phyloP scores from a whole-genome alignment of 345 rosid genomes.

The Gossypium ekmanianum region DNA sequence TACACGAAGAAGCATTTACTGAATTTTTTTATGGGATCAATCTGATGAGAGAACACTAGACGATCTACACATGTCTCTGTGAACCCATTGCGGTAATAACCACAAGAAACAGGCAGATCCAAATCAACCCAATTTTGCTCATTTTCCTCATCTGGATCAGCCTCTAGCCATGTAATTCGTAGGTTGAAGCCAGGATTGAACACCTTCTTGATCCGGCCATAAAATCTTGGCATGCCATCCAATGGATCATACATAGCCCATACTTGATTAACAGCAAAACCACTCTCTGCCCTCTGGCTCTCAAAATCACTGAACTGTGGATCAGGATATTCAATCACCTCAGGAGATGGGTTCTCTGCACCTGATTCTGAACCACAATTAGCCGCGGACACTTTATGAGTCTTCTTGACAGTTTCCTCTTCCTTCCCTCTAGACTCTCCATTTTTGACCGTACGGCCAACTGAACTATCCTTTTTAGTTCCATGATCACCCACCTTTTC shows the following conservation, averaged over 20 bases:
- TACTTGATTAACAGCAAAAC: conserved; percentile 63
- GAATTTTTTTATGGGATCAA: conserved; percentile 16
- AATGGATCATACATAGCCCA: conserved; percentile 77
- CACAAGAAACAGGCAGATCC: conserved; percentile 63
- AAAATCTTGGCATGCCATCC: conserved; percentile 80
- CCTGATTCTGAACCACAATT: conserved; percentile 13
- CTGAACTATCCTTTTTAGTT: conserved; percentile 25
- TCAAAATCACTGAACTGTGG: conserved; percentile 73
- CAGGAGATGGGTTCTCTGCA: conserved; percentile 4
- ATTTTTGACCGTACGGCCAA: conserved; percentile 23
- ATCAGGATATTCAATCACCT: conserved; percentile 42
- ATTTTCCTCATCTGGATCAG: conserved; percentile 32
- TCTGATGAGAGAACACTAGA: conserved; percentile 65
- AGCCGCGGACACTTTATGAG: conserved; percentile 18
- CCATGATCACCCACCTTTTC: conserved; percentile 18
- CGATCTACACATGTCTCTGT: conserved; percentile 34
- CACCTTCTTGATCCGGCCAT: conserved; percentile 60
- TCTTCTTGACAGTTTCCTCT: conserved; percentile 24
- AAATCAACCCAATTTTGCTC: conserved; percentile 35
- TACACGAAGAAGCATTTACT: conserved; percentile 33
- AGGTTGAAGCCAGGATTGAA: conserved; percentile 50
- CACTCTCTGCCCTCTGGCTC: conserved; percentile 28
- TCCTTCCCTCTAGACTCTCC: conserved; percentile 23
- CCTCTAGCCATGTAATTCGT: conserved; percentile 69
- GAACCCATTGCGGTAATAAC: conserved; percentile 41